Percentiles rank a stretch among this genome's conserved stretches.
phyloP scores from a whole-genome alignment of 169 alveolate species.

The Cryptosporidium meleagridis region DNA sequence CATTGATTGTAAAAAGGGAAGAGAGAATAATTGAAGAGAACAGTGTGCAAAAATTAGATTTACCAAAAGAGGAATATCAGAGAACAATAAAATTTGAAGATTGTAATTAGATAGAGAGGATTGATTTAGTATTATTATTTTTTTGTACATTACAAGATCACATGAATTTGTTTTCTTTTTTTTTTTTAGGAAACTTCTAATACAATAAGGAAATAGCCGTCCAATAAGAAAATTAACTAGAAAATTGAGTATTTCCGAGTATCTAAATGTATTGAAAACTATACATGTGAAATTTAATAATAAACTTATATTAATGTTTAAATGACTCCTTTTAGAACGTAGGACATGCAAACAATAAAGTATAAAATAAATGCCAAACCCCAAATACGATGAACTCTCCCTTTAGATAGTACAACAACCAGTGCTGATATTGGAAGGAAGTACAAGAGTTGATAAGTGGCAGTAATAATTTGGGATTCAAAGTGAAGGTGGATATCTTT shows the following conservation, averaged over 20 bases:
- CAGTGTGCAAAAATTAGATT: background rate
- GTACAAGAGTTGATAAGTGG: slow-evolving; percentile 66
- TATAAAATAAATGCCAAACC: slow-evolving; percentile 43
- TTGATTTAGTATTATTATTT: background rate
- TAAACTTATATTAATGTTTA: background rate
- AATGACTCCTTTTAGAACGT: slow-evolving; percentile 30
- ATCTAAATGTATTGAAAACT: background rate
- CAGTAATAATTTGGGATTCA: slow-evolving; percentile 68
- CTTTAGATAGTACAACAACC: slow-evolving; percentile 68
- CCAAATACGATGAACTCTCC: slow-evolving; percentile 71
- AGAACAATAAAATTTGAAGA: slow-evolving; percentile 54
- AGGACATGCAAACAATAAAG: slow-evolving; percentile 51
- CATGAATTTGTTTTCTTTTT: too few species aligned
- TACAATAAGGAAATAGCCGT: background rate
- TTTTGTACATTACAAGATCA: background rate
- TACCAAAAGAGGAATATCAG: background rate
- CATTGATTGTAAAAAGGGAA: background rate
- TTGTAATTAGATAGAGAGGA: background rate
- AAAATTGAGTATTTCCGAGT: background rate
- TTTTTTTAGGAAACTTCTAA: background rate
- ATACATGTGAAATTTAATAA: background rate
- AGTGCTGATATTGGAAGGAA: slow-evolving; percentile 70
- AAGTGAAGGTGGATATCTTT: slow-evolving; percentile 58
- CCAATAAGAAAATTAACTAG: background rate
- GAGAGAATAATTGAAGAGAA: background rate